Conservation (phyloP, 139 green algal species). For the Chlorella ohadii region DNA sequence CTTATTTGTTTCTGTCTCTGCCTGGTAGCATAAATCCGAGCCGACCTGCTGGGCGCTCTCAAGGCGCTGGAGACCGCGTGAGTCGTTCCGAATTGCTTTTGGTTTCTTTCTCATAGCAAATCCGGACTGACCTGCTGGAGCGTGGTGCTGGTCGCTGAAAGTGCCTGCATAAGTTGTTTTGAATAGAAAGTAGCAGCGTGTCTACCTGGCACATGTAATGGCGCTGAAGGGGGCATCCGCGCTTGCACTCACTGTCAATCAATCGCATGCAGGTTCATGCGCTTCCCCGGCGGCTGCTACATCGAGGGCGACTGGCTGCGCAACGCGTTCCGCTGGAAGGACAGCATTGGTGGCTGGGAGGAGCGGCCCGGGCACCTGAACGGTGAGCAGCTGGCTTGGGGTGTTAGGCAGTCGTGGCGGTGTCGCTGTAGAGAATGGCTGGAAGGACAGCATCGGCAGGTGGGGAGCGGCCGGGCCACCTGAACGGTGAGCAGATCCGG, state of each 20-base stretch:
- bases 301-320: slow-evolving; percentile 62
- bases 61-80: slow-evolving; percentile 45
- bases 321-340: slow-evolving; percentile 67
- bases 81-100: too few relatives aligned
- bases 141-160: too few relatives aligned
- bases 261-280: slow-evolving; percentile 64
- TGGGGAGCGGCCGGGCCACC: slow-evolving; percentile 63
- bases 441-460: slow-evolving; percentile 60
- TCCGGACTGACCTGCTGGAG: too few relatives aligned
- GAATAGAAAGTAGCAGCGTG: too few relatives aligned
- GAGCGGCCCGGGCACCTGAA: slow-evolving; percentile 70
- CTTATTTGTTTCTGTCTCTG: too few relatives aligned
- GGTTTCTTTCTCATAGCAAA: too few relatives aligned
- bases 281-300: slow-evolving; percentile 77
- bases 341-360: slow-evolving; percentile 49
- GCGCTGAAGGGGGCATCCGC: too few relatives aligned
- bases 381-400: neutral
- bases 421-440: too few relatives aligned
- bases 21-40: neutral
- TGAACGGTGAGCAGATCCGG: slow-evolving; percentile 45
- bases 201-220: too few relatives aligned
- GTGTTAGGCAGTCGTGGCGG: too few relatives aligned
- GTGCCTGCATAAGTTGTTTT: too few relatives aligned
- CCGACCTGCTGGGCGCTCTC: slow-evolving; percentile 40
- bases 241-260: too few relatives aligned